Evolutionary conservation across 1,284 basidiomycete genomes (phyloP).

Genomic region (Rhodotorula mucilaginosa): DNA sequence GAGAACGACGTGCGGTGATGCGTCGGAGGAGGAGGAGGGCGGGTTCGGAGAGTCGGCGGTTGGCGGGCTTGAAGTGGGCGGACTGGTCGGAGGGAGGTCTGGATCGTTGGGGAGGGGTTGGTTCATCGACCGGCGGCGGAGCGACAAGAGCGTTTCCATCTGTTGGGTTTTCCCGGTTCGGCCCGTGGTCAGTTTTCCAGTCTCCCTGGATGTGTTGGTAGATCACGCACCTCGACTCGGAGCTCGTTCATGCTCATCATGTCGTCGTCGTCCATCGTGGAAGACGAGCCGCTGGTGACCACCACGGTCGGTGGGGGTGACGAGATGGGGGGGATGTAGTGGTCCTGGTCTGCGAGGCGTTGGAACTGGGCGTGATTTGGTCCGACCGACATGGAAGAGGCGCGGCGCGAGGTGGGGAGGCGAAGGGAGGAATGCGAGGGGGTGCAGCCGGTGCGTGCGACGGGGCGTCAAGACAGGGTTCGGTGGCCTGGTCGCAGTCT

Average conservation of each 20-base stretch:
- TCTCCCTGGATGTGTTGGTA: no score
- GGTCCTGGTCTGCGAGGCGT: constrained; percentile 12
- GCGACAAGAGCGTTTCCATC: constrained; percentile 41
- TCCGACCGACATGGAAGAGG: not conserved
- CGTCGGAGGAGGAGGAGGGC: not conserved
- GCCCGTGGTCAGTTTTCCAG: not conserved
- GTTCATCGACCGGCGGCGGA: constrained; percentile 39
- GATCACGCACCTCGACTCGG: constrained; percentile 20
- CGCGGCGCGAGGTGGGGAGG: not conserved
- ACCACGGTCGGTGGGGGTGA: not conserved
- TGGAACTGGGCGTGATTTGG: not conserved
- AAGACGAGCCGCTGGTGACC: constrained; percentile 2
- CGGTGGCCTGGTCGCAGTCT: no score
- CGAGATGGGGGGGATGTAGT: constrained; percentile 16
- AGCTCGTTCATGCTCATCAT: constrained; percentile 24
- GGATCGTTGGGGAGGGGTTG: constrained; percentile 40
- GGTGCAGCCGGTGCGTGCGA: not conserved
- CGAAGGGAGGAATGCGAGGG: no score
- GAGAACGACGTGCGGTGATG: not conserved
- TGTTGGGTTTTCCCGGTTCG: not conserved
- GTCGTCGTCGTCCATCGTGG: not conserved
- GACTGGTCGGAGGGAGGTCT: constrained; percentile 35
- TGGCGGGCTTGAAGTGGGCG: constrained; percentile 16
- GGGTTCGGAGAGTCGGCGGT: not conserved
- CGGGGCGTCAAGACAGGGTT: no score